Percentiles rank a stretch among this genome's conserved stretches.
These are phyloP conservation scores for Auriculariales sp. DNA, from an alignment of 768 basidiomycete species.

Conservation along the genomic window DNA sequence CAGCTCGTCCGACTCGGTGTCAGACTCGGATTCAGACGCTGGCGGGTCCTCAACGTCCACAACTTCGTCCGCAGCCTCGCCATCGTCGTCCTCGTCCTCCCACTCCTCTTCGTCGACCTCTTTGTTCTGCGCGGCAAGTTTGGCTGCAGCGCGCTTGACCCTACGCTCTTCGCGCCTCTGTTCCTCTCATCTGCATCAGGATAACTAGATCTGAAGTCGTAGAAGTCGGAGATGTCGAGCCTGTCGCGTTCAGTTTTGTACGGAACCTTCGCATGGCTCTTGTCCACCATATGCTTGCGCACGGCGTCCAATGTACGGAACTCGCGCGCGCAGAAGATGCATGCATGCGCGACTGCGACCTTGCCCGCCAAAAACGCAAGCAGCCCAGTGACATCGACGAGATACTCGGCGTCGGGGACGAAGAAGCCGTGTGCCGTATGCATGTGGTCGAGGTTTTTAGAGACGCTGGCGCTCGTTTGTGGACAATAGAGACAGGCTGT, in stretches of 20 bases:
- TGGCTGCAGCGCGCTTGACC: conserved; percentile 1
- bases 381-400: conserved; percentile 72
- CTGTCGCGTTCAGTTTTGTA: conserved; percentile 72
- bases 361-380: conserved; percentile 83
- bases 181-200: conserved; percentile 28
- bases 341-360: conserved; percentile 83
- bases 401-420: conserved; percentile 85
- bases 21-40: conserved; percentile 9
- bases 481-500: conserved; percentile 81
- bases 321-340: conserved; percentile 80
- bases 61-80: conserved; percentile 16
- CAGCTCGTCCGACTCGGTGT: conserved; percentile 25
- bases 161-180: conserved; percentile 9
- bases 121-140: conserved; percentile 1
- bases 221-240: conserved; percentile 82
- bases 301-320: conserved; percentile 79
- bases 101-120: conserved; percentile 20
- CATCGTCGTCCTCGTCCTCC: conserved; percentile 15
- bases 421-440: conserved; percentile 80
- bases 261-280: conserved; percentile 90
- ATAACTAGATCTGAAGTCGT: conserved; percentile 80
- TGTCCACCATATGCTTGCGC: conserved; percentile 91
- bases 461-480: conserved; percentile 30
- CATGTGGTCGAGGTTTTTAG: conserved; percentile 79
- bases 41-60: conserved; percentile 27